Conservation (phyloP, 2,329 filamentous ascomycete species). For the Pseudogymnoascus destructans region DNA sequence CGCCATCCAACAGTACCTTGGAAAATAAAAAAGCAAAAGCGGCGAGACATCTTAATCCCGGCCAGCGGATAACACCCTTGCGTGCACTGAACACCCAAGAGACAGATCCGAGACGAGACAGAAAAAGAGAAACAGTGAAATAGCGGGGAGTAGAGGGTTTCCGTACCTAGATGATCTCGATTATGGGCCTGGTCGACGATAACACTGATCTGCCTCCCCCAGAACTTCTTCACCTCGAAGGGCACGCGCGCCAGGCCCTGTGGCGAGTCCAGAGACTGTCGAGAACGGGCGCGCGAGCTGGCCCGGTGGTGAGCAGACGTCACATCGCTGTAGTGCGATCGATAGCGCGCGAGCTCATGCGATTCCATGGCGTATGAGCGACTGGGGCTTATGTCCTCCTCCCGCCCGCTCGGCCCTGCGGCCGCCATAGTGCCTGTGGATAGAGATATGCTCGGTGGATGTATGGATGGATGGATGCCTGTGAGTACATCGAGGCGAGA, state of each 20-base stretch:
- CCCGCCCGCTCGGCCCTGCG: not conserved
- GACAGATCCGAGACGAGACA: not conserved
- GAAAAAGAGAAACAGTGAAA: slow-evolving; percentile 2
- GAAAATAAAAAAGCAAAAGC: slow-evolving; percentile 5
- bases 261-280: not conserved
- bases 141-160: not conserved
- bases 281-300: slow-evolving; percentile 1
- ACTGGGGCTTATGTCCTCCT: not conserved
- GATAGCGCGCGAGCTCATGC: slow-evolving; percentile 20
- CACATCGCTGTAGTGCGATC: slow-evolving; percentile 17
- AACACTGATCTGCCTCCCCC: slow-evolving; percentile 36
- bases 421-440: not conserved
- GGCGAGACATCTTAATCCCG: not conserved
- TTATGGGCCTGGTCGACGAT: slow-evolving; percentile 36
- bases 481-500: not conserved
- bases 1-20: slow-evolving; percentile 7
- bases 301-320: not conserved
- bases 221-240: slow-evolving; percentile 28
- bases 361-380: slow-evolving; percentile 17
- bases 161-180: slow-evolving; percentile 43
- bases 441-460: not conserved
- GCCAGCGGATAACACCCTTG: not conserved
- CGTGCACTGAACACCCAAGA: not conserved
- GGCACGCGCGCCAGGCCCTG: slow-evolving; percentile 13
- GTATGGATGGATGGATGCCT: slow-evolving; percentile 2